phyloP scores from a whole-genome alignment of 805 yeast species.

The Sungouiozyma ichnusensis region DNA sequence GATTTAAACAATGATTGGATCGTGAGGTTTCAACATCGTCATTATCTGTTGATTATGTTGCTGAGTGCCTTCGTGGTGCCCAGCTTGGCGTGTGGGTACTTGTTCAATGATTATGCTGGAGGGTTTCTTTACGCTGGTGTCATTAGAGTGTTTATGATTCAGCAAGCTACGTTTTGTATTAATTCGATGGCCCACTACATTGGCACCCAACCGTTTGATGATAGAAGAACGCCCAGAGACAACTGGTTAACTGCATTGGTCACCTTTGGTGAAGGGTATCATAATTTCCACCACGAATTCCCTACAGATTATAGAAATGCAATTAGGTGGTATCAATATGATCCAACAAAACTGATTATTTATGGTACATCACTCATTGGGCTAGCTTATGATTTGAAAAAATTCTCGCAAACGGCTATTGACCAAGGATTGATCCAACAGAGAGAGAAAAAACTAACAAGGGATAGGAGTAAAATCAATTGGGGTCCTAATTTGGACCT shows the following conservation, averaged over 20 bases:
- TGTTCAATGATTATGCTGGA: conserved; percentile 54
- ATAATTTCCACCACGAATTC: conserved; percentile 84
- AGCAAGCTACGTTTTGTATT: conserved; percentile 81
- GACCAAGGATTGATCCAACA: conserved; percentile 77
- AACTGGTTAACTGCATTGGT: conserved; percentile 71
- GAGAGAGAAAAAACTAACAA: conserved; percentile 68
- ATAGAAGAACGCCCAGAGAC: conserved; percentile 79
- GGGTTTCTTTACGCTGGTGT: conserved; percentile 73
- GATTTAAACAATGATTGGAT: conserved; percentile 73
- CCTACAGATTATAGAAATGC: conserved; percentile 86
- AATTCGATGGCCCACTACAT: conserved; percentile 82
- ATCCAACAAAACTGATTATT: conserved; percentile 65
- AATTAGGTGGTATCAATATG: conserved; percentile 78
- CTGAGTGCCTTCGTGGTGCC: conserved; percentile 55
- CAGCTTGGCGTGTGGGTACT: conserved; percentile 41
- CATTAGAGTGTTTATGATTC: conserved; percentile 57
- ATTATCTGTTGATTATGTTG: conserved; percentile 54
- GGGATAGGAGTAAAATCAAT: conserved; percentile 48
- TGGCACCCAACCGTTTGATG: conserved; percentile 79
- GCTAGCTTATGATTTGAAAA: conserved; percentile 61
- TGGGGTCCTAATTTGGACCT: conserved; percentile 66
- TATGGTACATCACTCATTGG: conserved; percentile 54
- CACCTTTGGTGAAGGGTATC: conserved; percentile 85
- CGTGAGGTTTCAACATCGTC: conserved; percentile 73
- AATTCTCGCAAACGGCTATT: conserved; percentile 69